Evolutionary conservation across 805 yeast genomes (phyloP), one percentile per base, ranked within the genome.

Genomic region (Candida silvatica): DNA sequence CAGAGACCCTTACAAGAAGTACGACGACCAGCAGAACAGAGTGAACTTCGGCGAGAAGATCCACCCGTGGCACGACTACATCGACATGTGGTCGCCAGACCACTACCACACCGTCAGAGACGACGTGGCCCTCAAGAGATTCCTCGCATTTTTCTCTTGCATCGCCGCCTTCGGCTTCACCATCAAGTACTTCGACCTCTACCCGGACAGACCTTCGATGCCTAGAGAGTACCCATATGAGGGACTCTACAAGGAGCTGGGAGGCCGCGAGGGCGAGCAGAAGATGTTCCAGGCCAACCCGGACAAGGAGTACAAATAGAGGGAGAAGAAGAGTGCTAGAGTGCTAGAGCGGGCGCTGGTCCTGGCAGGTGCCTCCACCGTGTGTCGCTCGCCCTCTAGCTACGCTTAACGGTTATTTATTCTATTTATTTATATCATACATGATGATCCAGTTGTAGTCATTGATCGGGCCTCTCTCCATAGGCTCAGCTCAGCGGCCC

Each of bases 61-160:
- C 44, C 77, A 77, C 54, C 74, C 77, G 37, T 74, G 77, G 48
- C 81, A 78, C 45, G 95, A 84, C 51, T 62, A 73, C 56, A 66
- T 77, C 51, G 88, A 84, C 56, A 69, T 82, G 67, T 84, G 94
- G 94, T 73, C 94, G 6, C 92, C 94, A 9, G 94, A 84, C 51
- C 70, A 77, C 51, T 74, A 66, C 54, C 75, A 77, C 46, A 56
- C 64, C 26, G 80, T 76, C 23, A 61, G 71, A 27, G 80, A 81
- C 57, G 52, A 58, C 31, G 68, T 72, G 22, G 94, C 94, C 1
- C 56, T 76, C 35, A 67, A 59, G 46, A 74, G 74, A 55, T 70
- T 77, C 43, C 61, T 60, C n/a, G 51, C 62, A 6, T 80, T 80
- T 58, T 71, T 80, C 48, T 76, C 68, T n/a, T 52, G 52, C 5